Evolutionary conservation across 148 eudicot genomes (phyloP).

Genomic region (Silene uniflora): DNA sequence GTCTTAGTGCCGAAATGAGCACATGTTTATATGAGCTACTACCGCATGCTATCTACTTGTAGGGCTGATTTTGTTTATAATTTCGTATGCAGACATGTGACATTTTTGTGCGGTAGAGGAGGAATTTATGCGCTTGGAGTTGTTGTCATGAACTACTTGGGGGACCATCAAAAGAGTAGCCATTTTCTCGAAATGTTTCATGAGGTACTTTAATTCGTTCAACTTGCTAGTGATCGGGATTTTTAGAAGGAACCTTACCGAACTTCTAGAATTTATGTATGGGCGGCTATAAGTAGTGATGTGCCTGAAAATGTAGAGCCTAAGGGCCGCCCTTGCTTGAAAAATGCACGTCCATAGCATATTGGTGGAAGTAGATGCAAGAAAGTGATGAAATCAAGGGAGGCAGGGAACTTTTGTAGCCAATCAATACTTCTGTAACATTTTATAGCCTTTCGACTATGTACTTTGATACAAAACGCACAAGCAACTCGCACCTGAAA

Average conservation of each 20-base stretch:
- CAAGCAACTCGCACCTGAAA: not conserved
- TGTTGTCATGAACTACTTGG: conserved; percentile 41
- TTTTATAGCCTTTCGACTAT: not conserved
- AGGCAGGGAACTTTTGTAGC: not conserved
- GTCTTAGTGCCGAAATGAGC: not conserved
- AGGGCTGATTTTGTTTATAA: not conserved
- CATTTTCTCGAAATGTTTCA: conserved; percentile 45
- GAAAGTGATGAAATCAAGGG: not conserved
- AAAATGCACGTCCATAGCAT: not conserved
- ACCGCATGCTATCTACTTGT: not conserved
- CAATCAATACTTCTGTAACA: too few species aligned
- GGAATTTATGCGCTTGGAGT: conserved; percentile 72
- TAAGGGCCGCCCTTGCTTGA: not conserved
- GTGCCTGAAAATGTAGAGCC: not conserved
- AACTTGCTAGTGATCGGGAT: not conserved
- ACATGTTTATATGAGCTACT: not conserved
- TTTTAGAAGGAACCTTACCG: not conserved
- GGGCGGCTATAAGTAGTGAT: not conserved
- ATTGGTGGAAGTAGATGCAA: not conserved
- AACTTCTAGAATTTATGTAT: not conserved
- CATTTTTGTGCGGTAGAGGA: conserved; percentile 70
- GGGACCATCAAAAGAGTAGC: conserved; percentile 42
- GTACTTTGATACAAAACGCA: not conserved
- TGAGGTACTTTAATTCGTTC: conserved; percentile 44
- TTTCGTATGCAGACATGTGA: conserved; percentile 45